Base-by-base conservation (phyloP, 2,329 filamentous ascomycete species). In the Monosporascus sp. region DNA sequence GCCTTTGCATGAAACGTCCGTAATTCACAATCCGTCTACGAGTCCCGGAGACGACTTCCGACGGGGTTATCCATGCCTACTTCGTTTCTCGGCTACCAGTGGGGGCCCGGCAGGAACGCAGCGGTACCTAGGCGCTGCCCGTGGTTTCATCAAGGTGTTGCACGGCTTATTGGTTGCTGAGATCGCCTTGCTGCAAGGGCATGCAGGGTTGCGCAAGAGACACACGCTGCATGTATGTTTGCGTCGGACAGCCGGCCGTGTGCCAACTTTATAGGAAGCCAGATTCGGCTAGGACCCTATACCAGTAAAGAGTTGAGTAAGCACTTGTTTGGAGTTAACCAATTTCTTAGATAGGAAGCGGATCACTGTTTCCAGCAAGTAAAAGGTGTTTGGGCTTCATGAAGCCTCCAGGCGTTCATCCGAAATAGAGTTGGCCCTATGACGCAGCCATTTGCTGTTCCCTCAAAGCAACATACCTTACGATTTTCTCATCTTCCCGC, bases 401-500 rank as follows among this genome's bases (percentile, higher is more conserved):
- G 3, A 46, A 46, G 17, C 16, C 43, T 27, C 14, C 22, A 24
- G 24, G 50, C 52, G 31, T 43, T 52, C 48, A 50, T 62, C 54
- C 68, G 53, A 57, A 59, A 53, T 54, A 59, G 43, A 60, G 59
- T 37, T 54, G 46, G 19, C 48, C 55, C 43, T 59, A 60, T 27
- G 64, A 63, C 35, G 54, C 57, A 48, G 58, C 57, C 50, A 61
- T 58, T 26, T 63, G 62, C 31, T 62, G 62, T 53, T 63, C 56
- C 57, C 58, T 61, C 54, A 65, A 60, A 60, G 64, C 50, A 59
- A 79, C 83, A 66, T 86, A 96, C 92, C 94, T 95, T 69, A 96
- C 93, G 79, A 99, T 97, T 81, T 97, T 97, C 76, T 99, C 94
- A 69, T 99, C 94, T 76, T 99, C 94, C 65, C 94, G 84, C 77